These are phyloP conservation scores for Xylaria polymorpha DNA, from an alignment of 2,329 filamentous ascomycete species.

Conservation along the genomic window DNA sequence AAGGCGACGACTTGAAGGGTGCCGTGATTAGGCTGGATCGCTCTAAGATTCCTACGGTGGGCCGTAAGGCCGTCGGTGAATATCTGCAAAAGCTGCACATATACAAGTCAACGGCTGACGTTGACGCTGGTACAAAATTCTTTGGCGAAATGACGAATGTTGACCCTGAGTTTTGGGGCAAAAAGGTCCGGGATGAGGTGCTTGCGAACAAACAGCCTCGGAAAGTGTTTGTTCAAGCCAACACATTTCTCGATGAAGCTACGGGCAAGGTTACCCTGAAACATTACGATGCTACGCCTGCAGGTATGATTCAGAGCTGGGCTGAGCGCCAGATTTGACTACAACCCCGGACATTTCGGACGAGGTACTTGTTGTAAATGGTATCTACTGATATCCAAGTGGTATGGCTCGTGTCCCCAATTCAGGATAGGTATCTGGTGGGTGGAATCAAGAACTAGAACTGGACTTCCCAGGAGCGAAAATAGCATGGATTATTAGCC, in stretches of 20 bases:
- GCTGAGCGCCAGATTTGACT: conserved; percentile 67
- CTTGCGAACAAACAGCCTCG: conserved; percentile 82
- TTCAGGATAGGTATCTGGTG: neutral
- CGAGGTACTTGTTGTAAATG: conserved; percentile 19
- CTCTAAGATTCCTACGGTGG: conserved; percentile 84
- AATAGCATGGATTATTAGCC: conserved; percentile 15
- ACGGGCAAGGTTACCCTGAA: conserved; percentile 79
- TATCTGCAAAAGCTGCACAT: conserved; percentile 93
- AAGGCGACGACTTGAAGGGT: conserved; percentile 79
- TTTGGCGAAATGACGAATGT: conserved; percentile 88
- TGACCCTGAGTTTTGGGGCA: conserved; percentile 83
- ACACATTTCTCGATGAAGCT: conserved; percentile 77
- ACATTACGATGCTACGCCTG: conserved; percentile 85
- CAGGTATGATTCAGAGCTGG: conserved; percentile 88
- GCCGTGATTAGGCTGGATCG: conserved; percentile 85
- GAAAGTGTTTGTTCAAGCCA: conserved; percentile 94
- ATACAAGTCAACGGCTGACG: conserved; percentile 90
- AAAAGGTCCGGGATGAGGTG: conserved; percentile 80
- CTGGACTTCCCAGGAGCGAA: neutral
- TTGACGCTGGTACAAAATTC: conserved; percentile 79
- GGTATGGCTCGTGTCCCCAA: neutral
- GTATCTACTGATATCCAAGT: conserved; percentile 1
- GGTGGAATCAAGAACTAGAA: neutral
- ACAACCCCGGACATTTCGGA: neutral
- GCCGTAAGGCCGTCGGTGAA: conserved; percentile 82